Evolutionary conservation across 2,329 filamentous ascomycete species (phyloP).

Genomic region (Periconia sp.): DNA sequence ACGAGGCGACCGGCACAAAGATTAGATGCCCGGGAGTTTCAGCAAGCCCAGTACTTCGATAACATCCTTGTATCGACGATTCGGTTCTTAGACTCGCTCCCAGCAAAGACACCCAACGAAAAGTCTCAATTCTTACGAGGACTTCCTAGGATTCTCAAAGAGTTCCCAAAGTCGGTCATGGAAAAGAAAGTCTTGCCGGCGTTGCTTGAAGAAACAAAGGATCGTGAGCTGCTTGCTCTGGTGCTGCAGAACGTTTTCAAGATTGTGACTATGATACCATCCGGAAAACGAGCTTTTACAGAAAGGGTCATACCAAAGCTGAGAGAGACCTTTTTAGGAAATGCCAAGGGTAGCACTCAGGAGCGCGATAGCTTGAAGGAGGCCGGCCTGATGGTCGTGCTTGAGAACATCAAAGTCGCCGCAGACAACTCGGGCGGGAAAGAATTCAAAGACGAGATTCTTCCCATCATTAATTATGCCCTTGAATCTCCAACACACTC

Average conservation of each 20-base stretch:
- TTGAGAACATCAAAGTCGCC: conserved; percentile 80
- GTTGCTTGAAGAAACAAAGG: conserved; percentile 90
- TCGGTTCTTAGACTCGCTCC: conserved; percentile 88
- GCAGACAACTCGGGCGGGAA: conserved; percentile 84
- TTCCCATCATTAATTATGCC: conserved; percentile 83
- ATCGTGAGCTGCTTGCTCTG: conserved; percentile 81
- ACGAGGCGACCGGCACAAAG: conserved; percentile 86
- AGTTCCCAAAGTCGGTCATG: conserved; percentile 91
- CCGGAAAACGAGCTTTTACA: conserved; percentile 75
- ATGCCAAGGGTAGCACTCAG: conserved; percentile 54
- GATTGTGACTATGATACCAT: conserved; percentile 78
- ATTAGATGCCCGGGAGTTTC: conserved; percentile 87
- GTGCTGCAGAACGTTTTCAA: conserved; percentile 93
- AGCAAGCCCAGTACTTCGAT: conserved; percentile 95
- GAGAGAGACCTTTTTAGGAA: conserved; percentile 78
- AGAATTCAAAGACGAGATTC: conserved; percentile 93
- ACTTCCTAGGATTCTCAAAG: conserved; percentile 82
- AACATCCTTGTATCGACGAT: conserved; percentile 97
- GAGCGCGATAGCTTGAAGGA: conserved; percentile 86
- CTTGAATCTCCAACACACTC: conserved; percentile 89
- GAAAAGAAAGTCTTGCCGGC: conserved; percentile 93
- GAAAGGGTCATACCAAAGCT: conserved; percentile 86
- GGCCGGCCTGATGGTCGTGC: conserved; percentile 86
- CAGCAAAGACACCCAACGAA: conserved; percentile 88
- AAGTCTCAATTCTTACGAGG: conserved; percentile 93